A percentile compares a stretch with the other conserved stretches of the same genome.
Evolutionary conservation across 257 asterid species (phyloP).

Genomic region (Fraxinus anomala): DNA sequence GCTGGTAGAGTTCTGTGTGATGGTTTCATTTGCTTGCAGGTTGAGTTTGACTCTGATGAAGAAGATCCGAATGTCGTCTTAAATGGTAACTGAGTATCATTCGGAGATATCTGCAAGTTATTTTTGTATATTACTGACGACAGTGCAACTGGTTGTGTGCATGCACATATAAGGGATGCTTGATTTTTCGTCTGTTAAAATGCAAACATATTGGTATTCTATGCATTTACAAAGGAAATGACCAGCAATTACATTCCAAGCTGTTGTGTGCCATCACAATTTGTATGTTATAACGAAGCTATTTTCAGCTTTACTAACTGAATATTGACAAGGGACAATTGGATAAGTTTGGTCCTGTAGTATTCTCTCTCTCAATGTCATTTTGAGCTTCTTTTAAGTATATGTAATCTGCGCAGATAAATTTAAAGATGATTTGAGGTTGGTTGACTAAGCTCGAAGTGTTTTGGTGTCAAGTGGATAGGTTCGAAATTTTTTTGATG

Average conservation of each 20-base stretch:
- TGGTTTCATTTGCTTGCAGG: conserved; percentile 48
- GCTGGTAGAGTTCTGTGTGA: not conserved
- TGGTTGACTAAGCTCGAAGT: not conserved
- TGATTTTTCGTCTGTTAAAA: conserved; percentile 1
- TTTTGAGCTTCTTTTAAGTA: not conserved
- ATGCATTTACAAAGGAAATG: not conserved
- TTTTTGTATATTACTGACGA: not conserved
- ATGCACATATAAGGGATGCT: not conserved
- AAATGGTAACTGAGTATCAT: conserved; percentile 17
- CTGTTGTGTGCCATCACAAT: not conserved
- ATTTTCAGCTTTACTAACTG: not conserved
- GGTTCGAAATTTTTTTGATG: not conserved
- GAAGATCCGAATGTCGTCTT: conserved; percentile 71
- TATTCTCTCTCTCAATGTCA: not conserved
- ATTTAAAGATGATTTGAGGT: not conserved
- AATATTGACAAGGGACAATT: not conserved
- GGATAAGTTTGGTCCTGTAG: not conserved
- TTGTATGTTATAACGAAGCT: not conserved
- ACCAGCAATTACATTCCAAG: not conserved
- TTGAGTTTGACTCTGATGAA: conserved; percentile 83
- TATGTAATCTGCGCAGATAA: not conserved
- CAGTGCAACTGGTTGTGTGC: not conserved
- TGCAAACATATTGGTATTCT: not conserved
- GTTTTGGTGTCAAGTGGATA: not conserved
- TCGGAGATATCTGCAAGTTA: not conserved